phyloP scores from a whole-genome alignment of 1,284 basidiomycete species.

The Ustanciosporium gigantosporum region DNA sequence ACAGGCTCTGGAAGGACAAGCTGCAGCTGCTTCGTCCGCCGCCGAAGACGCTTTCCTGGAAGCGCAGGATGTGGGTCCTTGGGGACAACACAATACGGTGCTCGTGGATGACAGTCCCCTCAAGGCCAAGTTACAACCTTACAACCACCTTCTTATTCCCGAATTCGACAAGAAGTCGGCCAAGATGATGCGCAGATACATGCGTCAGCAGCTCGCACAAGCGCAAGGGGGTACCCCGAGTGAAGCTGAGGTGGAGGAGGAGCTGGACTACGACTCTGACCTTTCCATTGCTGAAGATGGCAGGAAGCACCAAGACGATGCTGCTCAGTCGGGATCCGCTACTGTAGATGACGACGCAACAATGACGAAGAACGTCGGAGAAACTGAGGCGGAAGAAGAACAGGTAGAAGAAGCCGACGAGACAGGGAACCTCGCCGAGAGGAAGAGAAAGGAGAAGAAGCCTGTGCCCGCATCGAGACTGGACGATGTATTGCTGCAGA shows the following conservation, averaged over 20 bases:
- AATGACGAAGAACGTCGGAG: neutral
- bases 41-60: conserved; percentile 3
- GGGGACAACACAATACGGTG: conserved; percentile 74
- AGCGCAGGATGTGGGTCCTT: conserved; percentile 22
- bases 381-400: neutral
- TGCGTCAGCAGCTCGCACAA: conserved; percentile 2
- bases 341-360: neutral
- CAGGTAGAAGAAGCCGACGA: neutral
- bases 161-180: conserved; percentile 42
- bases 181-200: conserved; percentile 13
- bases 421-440: neutral
- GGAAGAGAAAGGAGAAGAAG: conserved; percentile 5
- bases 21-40: conserved; percentile 4
- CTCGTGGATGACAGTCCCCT: conserved; percentile 78
- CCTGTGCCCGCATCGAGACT: conserved; percentile 11
- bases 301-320: neutral
- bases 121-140: conserved; percentile 78
- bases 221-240: neutral
- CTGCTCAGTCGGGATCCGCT: neutral
- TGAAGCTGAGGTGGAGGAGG: neutral
- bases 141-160: conserved; percentile 51
- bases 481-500: conserved; percentile 54
- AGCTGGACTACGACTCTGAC: conserved; percentile 31
- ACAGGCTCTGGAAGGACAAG: neutral
- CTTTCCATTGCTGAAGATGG: conserved; percentile 4